phyloP scores from a whole-genome alignment of 192 early-diverging fungal species.

The Coemansia sp. region DNA sequence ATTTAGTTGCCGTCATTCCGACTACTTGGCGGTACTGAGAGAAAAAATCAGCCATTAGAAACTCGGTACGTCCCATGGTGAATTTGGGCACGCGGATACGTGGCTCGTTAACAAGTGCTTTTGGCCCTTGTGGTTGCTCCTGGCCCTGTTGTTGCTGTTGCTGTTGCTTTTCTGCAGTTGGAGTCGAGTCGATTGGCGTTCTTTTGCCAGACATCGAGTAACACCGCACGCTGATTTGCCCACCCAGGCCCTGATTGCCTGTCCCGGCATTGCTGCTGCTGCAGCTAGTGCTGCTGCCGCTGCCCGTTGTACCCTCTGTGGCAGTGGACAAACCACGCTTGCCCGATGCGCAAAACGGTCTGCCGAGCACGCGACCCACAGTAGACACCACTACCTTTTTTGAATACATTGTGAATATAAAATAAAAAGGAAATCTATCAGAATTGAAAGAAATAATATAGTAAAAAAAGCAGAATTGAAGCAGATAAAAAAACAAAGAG shows the following conservation, averaged over 20 bases:
- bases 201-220: slow-evolving; percentile 49
- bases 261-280: background rate
- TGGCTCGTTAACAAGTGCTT: background rate
- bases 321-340: slow-evolving; percentile 14
- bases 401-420: background rate
- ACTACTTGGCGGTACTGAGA: slow-evolving; percentile 45
- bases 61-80: slow-evolving; percentile 43
- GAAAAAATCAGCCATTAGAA: slow-evolving; percentile 39
- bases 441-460: background rate
- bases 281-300: background rate
- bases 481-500: background rate
- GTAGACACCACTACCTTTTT: background rate
- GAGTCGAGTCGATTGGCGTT: slow-evolving; percentile 5
- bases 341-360: background rate
- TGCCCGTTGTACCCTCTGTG: background rate
- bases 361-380: background rate
- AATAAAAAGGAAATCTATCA: background rate
- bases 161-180: background rate
- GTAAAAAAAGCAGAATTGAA: background rate
- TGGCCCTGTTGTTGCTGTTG: slow-evolving; percentile 5
- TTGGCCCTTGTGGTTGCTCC: too few relatives aligned
- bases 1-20: too few relatives aligned
- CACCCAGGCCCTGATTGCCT: background rate
- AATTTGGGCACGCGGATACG: slow-evolving; percentile 46
- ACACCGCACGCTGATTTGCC: slow-evolving; percentile 13